These are phyloP conservation scores for Quercus tomentella DNA, from an alignment of 331 rosid genomes.

Conservation along the genomic window DNA sequence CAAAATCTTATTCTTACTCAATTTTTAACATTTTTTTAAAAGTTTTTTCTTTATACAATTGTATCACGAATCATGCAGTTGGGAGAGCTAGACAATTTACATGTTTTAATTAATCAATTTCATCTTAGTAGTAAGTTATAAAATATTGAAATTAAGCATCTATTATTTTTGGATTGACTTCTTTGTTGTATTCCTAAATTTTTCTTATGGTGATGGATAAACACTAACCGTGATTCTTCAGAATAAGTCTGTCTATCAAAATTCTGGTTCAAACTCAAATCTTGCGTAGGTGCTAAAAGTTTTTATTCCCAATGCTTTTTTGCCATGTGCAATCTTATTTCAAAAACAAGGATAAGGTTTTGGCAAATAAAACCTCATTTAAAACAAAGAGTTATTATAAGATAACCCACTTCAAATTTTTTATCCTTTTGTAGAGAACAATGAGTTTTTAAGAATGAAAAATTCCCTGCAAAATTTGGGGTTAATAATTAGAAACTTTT, in stretches of 20 bases:
- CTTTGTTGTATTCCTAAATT: not conserved
- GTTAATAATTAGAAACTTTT: slow-evolving; percentile 37
- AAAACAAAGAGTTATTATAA: no score
- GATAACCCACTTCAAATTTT: not conserved
- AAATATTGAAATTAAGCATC: not conserved
- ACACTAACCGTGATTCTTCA: no score
- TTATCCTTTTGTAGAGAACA: not conserved
- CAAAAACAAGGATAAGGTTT: no score
- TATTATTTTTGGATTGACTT: not conserved
- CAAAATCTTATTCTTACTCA: not conserved
- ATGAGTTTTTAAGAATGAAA: not conserved
- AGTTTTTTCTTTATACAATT: not conserved
- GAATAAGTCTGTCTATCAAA: no score
- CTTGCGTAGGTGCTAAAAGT: no score
- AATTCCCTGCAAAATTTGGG: not conserved
- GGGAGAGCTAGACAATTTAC: slow-evolving; percentile 5
- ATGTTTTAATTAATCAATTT: not conserved
- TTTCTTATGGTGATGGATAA: no score
- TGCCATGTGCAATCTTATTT: not conserved
- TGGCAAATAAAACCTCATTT: no score
- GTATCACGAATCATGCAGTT: not conserved
- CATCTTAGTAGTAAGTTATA: not conserved
- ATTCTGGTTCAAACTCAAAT: no score
- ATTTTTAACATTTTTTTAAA: not conserved
- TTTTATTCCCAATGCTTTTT: not conserved